Conservation (phyloP, 2,329 filamentous ascomycete species). For the Huntiella omanensis region DNA sequence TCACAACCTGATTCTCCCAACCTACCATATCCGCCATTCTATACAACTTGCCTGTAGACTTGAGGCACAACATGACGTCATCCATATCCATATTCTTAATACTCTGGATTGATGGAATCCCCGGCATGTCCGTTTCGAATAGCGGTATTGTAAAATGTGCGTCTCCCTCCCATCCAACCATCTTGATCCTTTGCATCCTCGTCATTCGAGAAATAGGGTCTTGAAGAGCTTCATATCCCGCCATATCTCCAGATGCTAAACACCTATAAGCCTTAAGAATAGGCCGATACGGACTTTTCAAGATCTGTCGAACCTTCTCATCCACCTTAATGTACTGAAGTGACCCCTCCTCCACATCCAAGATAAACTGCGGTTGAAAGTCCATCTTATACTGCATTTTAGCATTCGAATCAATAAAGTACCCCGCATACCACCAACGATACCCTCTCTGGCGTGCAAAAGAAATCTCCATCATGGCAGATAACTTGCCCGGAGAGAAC, state of each 20-base stretch:
- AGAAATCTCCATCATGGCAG: slow-evolving; percentile 53
- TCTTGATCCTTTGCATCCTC: not conserved
- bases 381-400: slow-evolving; percentile 81
- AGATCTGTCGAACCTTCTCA: slow-evolving; percentile 13
- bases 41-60: slow-evolving; percentile 21
- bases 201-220: slow-evolving; percentile 4
- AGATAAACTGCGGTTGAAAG: slow-evolving; percentile 53
- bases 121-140: slow-evolving; percentile 46
- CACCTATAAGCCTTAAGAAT: not conserved
- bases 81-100: slow-evolving; percentile 39
- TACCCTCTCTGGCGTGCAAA: slow-evolving; percentile 52
- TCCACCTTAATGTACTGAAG: slow-evolving; percentile 44
- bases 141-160: slow-evolving; percentile 20
- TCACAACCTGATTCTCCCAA: slow-evolving; percentile 37
- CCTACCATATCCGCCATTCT: slow-evolving; percentile 32
- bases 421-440: slow-evolving; percentile 61
- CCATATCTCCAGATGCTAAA: slow-evolving; percentile 4
- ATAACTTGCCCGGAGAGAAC: slow-evolving; percentile 55
- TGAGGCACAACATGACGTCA: slow-evolving; percentile 34
- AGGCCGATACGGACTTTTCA: not conserved
- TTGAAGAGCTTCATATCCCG: slow-evolving; percentile 13
- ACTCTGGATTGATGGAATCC: slow-evolving; percentile 36
- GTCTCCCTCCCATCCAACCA: not conserved
- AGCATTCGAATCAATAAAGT: slow-evolving; percentile 61
- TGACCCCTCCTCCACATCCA: slow-evolving; percentile 40